A percentile compares a stretch with the other conserved stretches of the same genome.
Evolutionary conservation across 495 filamentous ascomycete species (phyloP).

Genomic region (Thozetella sp.): DNA sequence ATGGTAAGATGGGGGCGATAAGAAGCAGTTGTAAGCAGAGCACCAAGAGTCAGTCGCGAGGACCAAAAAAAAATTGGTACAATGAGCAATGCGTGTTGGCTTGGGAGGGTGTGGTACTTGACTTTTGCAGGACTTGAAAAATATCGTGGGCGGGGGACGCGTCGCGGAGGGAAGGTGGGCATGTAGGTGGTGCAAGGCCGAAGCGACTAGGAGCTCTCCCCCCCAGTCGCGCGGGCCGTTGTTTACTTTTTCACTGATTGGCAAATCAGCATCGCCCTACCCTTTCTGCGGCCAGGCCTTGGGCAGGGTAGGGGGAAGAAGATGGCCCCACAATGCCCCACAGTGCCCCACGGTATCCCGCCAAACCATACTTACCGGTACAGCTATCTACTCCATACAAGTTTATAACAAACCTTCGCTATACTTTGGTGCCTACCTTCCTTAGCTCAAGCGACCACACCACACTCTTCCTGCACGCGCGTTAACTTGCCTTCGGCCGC

Average conservation of each 20-base stretch:
- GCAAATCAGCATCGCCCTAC: slow-evolving; percentile 14
- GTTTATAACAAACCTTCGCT: too few relatives aligned
- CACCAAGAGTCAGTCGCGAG: too few relatives aligned
- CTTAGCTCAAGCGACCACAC: too few relatives aligned
- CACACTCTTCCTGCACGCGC: too few relatives aligned
- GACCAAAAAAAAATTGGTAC: not conserved
- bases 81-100: not conserved
- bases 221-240: slow-evolving; percentile 16
- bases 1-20: too few relatives aligned
- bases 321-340: not conserved
- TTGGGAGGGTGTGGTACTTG: not conserved
- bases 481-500: too few relatives aligned
- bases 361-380: too few relatives aligned
- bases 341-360: too few relatives aligned
- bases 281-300: not conserved
- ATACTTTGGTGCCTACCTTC: not conserved
- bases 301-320: too few relatives aligned
- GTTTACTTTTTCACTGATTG: slow-evolving; percentile 24
- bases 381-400: too few relatives aligned
- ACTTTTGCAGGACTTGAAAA: not conserved
- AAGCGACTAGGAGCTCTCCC: slow-evolving; percentile 3
- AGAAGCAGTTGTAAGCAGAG: too few relatives aligned
- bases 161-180: not conserved
- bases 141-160: not conserved
- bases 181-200: not conserved